Base-by-base conservation (phyloP, 345 rosid genomes). In the Pseudoturritis turrita region DNA sequence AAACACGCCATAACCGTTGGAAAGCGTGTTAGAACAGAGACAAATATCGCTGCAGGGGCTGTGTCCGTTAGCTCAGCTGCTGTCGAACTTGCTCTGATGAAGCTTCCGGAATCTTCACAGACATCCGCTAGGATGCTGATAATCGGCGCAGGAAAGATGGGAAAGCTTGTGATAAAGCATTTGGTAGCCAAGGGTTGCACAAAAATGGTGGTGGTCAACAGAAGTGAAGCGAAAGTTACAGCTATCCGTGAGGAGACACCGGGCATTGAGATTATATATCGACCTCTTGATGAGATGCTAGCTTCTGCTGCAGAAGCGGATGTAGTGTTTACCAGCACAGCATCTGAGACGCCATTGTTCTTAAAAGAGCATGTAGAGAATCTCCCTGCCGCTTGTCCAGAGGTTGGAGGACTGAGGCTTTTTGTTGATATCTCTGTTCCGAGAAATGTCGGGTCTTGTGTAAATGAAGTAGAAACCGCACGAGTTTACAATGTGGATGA, bases 381-480 rank as follows among this genome's bases (percentile, higher is more conserved):
- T 71, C 85, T 95, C 29, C 89, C 91, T 7, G 28, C 75, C 0
- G 96, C 75, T 58, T 60, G 74, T 78, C 50, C 84, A 4, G 86
- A 82, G 43, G 83, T 86, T 63, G 96, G 91, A 14, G 85, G 88
- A 50, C 6, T 37, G 66, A 88, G 99, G 82, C 86, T 88, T 36
- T 95, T 95, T 53, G 63, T 95, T 57, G 99, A 95, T 61, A 95
- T 95, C 60, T 89, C 96, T 17, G 96, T 91, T 25, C 97, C 99
- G 7, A 79, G 99, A 35, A 95, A 95, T 55, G 99, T 95, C 28
- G 89, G 89, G 3, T 87, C 99, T 4, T 91, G 97, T 35, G 84
- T 88, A 33, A 62, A 72, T 0, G 90, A 89, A 41, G 81, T 83
- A 23, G 86, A 81, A 62, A 66, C 79, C 53, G 80, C 83, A 2